Conservation (phyloP, 805 yeast species). For the Pichia exigua region DNA sequence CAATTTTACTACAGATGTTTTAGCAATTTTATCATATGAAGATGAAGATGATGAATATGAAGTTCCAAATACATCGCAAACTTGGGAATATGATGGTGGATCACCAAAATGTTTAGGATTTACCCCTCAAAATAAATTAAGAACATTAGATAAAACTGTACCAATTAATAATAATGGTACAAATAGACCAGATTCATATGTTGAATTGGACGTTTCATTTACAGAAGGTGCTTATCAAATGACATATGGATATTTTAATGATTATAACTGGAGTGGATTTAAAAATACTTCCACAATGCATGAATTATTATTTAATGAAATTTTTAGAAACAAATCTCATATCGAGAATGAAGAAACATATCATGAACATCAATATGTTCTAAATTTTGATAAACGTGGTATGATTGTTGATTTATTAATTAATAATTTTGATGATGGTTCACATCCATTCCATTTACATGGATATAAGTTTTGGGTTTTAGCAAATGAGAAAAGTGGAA, state of each 20-base stretch:
- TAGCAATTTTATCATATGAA: slow-evolving; percentile 12
- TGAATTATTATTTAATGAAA: slow-evolving; percentile 62
- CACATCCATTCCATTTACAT: slow-evolving; percentile 91
- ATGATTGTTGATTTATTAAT: slow-evolving; percentile 65
- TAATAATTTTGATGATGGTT: slow-evolving; percentile 78
- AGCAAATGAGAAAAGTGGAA: slow-evolving; percentile 33
- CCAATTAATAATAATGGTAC: slow-evolving; percentile 12
- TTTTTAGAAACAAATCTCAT: slow-evolving; percentile 47
- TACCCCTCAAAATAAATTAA: slow-evolving; percentile 9
- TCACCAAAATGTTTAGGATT: slow-evolving; percentile 15
- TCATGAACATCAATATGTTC: slow-evolving; percentile 41
- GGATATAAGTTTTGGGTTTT: slow-evolving; percentile 80
- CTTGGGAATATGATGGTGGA: slow-evolving; percentile 13
- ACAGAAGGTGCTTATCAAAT: slow-evolving; percentile 10
- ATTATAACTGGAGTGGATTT: slow-evolving; percentile 30
- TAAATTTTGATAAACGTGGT: slow-evolving; percentile 62
- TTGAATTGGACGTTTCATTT: slow-evolving; percentile 13
- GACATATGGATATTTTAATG: slow-evolving; percentile 15
- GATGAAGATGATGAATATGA: background rate
- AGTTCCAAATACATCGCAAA: slow-evolving; percentile 37
- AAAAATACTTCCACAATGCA: slow-evolving; percentile 73
- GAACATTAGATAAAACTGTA: slow-evolving; percentile 11
- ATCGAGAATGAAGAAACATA: slow-evolving; percentile 33
- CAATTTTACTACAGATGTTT: slow-evolving; percentile 9
- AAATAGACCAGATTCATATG: slow-evolving; percentile 9